Evolutionary conservation across 306 rosid genomes (phyloP), one percentile per base, ranked within the genome.

Genomic region (Urtica urens): DNA sequence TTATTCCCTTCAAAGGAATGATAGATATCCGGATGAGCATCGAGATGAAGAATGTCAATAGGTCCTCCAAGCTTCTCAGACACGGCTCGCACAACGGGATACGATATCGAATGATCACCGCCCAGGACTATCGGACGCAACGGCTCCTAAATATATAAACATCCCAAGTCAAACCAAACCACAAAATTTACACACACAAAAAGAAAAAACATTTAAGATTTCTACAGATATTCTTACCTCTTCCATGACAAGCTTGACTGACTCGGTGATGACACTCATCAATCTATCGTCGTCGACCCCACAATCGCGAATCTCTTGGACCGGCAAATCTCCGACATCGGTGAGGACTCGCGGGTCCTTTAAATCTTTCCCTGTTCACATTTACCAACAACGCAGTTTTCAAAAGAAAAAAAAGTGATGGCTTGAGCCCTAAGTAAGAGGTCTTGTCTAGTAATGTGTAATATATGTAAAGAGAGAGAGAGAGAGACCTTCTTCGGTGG

Each of bases 91-190:
- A 85, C 59, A 55, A 81, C 95, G 27, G 95, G 99, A 66, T 29
- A 90, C 12, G 99, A 90, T 62, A 90, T 85, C 37, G 99, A 90
- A 71, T 90, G 99, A 58, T 90, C 95, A 21, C 99, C 99, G 49
- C 99, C 99, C 41, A 90, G 73, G 59, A 90, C 99, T 58, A 90
- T 60, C 24, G 99, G 99, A 17, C 93, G 71, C 43, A 85, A 54
- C 20, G 99, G 99, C 50, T 62, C 85, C 95, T 85, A 9, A 21
- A 59, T 71, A n/a, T n/a, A n/a, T n/a, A n/a, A n/a, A n/a, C n/a
- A 72, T 38, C 21, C 35, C 11, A 49, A 21, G 25, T 11, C 29
- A 55, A 45, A 7, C 51, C 37, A 55, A 49, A 22, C 4, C 19
- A 13, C 46, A 14, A 48, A 38, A 12, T 15, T 11, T 5, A 33